These are phyloP conservation scores for Hamamelis virginiana DNA, from an alignment of 164 flowering plant species.

Conservation along the genomic window DNA sequence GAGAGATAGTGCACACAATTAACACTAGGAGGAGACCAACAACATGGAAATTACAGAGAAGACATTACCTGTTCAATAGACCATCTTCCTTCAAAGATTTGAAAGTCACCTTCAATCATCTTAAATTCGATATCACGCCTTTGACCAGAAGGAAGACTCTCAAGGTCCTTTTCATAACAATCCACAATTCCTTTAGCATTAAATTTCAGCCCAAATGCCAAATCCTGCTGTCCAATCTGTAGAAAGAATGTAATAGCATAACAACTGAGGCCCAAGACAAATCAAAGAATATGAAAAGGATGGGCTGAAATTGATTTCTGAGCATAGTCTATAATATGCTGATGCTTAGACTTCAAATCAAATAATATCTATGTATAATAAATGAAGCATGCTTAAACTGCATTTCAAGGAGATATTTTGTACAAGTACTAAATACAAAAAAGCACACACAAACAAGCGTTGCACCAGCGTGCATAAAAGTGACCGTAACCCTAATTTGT, in stretches of 20 bases:
- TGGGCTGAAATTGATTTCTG: background rate
- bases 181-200: conserved; percentile 74
- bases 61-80: conserved; percentile 61
- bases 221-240: conserved; percentile 73
- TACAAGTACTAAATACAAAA: too few relatives aligned
- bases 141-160: conserved; percentile 45
- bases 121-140: conserved; percentile 79
- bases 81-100: conserved; percentile 73
- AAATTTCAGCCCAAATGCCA: conserved; percentile 75
- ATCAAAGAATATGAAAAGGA: background rate
- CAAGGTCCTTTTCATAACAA: conserved; percentile 68
- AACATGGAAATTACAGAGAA: conserved; percentile 1
- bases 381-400: too few relatives aligned
- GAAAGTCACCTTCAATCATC: conserved; percentile 84
- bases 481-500: too few relatives aligned
- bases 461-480: too few relatives aligned
- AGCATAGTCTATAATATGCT: background rate
- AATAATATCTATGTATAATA: too few relatives aligned
- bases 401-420: too few relatives aligned
- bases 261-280: background rate
- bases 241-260: conserved; percentile 7
- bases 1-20: background rate
- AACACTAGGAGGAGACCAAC: background rate
- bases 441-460: too few relatives aligned
- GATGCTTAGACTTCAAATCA: background rate